Conservation (phyloP, 1,284 basidiomycete genomes). For the Sanguinoderma infundibulare region DNA sequence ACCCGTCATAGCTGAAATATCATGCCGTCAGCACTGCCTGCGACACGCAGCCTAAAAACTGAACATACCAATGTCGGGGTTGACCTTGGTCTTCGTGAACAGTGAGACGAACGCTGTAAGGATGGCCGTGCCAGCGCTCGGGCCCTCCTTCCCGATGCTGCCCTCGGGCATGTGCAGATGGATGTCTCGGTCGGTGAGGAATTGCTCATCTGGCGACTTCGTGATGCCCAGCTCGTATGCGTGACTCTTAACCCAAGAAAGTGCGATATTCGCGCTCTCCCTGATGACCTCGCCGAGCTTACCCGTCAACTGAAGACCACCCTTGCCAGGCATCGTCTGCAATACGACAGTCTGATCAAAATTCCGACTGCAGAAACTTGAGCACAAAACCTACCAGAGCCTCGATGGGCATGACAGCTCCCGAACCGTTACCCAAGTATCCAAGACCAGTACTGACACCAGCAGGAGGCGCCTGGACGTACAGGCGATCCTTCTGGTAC, state of each 20-base stretch:
- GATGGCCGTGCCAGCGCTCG: constrained; percentile 94
- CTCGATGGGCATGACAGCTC: constrained; percentile 97
- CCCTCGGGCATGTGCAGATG: constrained; percentile 98
- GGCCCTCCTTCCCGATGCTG: constrained; percentile 97
- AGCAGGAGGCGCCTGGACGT: constrained; percentile 80
- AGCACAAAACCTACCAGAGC: constrained; percentile 66
- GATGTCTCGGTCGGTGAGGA: constrained; percentile 85
- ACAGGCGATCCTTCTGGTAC: constrained; percentile 96
- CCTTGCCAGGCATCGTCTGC: constrained; percentile 92
- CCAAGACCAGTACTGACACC: constrained; percentile 96
- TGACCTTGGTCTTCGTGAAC: constrained; percentile 83
- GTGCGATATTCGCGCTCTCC: constrained; percentile 92
- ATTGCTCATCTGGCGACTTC: constrained; percentile 68
- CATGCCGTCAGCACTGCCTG: not conserved
- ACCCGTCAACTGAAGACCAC: constrained; percentile 88
- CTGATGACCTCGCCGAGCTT: constrained; percentile 98
- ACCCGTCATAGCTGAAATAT: constrained; percentile 84
- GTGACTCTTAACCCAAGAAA: constrained; percentile 93
- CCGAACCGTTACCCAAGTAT: constrained; percentile 95
- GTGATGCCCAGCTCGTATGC: constrained; percentile 91
- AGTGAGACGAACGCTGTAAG: constrained; percentile 90
- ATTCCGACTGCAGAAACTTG: too few species aligned
- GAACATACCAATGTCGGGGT: constrained; percentile 82
- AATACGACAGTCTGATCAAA: not conserved
- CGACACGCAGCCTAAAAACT: constrained; percentile 1